phyloP scores from a whole-genome alignment of 768 basidiomycete species.

The Boletus pseudo-olivaceus region DNA sequence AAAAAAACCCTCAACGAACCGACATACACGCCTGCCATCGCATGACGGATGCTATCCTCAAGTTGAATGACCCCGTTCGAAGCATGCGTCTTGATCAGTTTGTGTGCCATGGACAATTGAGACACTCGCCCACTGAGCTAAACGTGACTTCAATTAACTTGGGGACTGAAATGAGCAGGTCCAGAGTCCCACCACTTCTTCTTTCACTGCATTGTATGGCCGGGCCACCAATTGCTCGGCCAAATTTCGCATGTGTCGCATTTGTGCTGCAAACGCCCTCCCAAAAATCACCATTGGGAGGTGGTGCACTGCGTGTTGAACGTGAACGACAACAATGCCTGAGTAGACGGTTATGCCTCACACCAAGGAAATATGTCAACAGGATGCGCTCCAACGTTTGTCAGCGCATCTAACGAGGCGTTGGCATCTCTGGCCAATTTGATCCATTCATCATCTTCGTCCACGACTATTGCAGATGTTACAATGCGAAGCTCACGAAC shows the following conservation, averaged over 20 bases:
- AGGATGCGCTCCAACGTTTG: slow-evolving; percentile 5
- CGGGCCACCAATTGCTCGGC: not conserved
- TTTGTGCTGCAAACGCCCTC: not conserved
- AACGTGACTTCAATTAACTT: not conserved
- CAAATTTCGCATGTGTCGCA: slow-evolving; percentile 2
- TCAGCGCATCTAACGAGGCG: slow-evolving; percentile 1
- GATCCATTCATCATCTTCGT: slow-evolving; percentile 3
- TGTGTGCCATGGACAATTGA: slow-evolving; percentile 5
- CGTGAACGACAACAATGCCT: not conserved
- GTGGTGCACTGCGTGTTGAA: not conserved
- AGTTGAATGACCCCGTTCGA: not conserved
- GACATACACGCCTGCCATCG: slow-evolving; percentile 2
- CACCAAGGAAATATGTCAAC: slow-evolving; percentile 8
- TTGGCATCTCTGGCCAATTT: slow-evolving; percentile 4
- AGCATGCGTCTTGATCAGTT: not conserved
- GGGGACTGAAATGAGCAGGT: not conserved
- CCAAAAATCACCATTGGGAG: slow-evolving; percentile 4
- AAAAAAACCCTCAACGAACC: not conserved
- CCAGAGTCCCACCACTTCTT: not conserved
- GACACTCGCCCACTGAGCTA: slow-evolving; percentile 2
- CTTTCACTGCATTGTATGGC: slow-evolving; percentile 1
- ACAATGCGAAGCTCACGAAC: not conserved
- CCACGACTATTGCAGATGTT: not conserved
- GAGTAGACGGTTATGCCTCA: not conserved
- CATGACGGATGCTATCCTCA: slow-evolving; percentile 3